Evolutionary conservation across 2,329 filamentous ascomycete genomes (phyloP).

Genomic region (Trichoderma cornu-damae): DNA sequence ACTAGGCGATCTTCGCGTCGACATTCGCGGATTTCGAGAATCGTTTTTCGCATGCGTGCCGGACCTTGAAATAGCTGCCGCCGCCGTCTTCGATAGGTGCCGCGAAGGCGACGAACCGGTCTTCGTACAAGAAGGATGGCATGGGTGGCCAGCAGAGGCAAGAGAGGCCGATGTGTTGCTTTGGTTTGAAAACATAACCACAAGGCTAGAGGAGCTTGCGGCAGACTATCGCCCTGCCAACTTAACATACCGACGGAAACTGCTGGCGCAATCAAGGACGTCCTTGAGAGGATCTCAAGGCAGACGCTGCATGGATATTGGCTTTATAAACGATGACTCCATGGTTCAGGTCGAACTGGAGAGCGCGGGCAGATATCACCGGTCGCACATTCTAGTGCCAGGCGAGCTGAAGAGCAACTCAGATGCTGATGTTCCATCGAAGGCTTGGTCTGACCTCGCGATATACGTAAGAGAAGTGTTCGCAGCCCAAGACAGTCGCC

Average conservation of each 20-base stretch:
- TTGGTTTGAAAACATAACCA: constrained; percentile 31
- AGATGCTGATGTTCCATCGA: constrained; percentile 31
- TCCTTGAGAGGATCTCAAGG: constrained; percentile 25
- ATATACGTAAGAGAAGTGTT: constrained; percentile 43
- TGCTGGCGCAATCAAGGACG: constrained; percentile 27
- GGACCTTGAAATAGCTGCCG: constrained; percentile 30
- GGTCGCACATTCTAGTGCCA: constrained; percentile 41
- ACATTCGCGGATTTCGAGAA: constrained; percentile 31
- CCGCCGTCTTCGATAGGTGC: constrained; percentile 34
- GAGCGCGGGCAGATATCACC: constrained; percentile 31
- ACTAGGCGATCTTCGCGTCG: constrained; percentile 33
- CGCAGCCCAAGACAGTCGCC: constrained; percentile 36
- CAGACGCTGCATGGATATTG: constrained; percentile 28
- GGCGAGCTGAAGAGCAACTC: constrained; percentile 45
- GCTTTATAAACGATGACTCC: constrained; percentile 30
- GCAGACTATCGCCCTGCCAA: constrained; percentile 20
- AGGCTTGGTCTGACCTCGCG: constrained; percentile 34
- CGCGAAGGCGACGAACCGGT: constrained; percentile 29
- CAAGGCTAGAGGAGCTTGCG: constrained; percentile 29
- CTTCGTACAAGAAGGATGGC: constrained; percentile 30
- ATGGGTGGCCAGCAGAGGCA: constrained; percentile 33
- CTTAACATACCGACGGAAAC: constrained; percentile 23
- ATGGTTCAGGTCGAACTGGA: background rate
- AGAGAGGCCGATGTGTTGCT: constrained; percentile 33
- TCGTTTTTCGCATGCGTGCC: constrained; percentile 32